Base-by-base conservation (phyloP, 1,139 yeast species). In the Wickerhamomyces sp. region DNA sequence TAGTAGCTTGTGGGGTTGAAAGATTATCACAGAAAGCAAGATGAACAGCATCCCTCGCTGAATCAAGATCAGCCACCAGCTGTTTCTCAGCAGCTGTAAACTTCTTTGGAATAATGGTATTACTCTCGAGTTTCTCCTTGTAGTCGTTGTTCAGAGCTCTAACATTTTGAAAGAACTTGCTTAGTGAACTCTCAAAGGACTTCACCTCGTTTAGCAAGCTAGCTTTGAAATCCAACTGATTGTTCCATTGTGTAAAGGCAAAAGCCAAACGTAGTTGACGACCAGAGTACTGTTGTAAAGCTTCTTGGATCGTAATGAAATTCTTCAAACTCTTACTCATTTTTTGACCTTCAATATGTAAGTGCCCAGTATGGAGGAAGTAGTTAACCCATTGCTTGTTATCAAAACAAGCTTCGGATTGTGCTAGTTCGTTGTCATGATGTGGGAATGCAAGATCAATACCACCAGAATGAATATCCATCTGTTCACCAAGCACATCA, bases 391-490 rank as follows among this genome's bases (percentile, higher is more conserved):
- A 93, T 68, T 94, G 99, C 44, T 79, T 70, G 66, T 87, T 84
- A 59, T 88, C 89, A 64, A 75, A 93, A 65, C 83, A 85, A 7
- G 98, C 99, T 67, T 93, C 99, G 30, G 94, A 79, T 69, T 93
- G 99, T 1, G 99, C 99, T 57, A 93, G 73, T 69, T 93, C 99
- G 61, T 93, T 93, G 67, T 93, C 99, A 67, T 93, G 99, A 65
- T 93, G 99, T n/a, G 99, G 99, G 73, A 93, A 94, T 31, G 98
- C 96, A 60, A 93, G 76, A 67, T 93, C 99, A 49, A 93, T 81
- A 54, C 99, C 99, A 47, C 99, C 99, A 26, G 96, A 84, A 65
- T 93, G 99, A 55, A 93, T 89, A 67, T 93, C 99, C 76, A 94
- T 85, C 47, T 76, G 75, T 34, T 78, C 68, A 1, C 98, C 98